Evolutionary conservation across 192 early-diverging fungal species (phyloP).

Genomic region (Gigaspora rosea): DNA sequence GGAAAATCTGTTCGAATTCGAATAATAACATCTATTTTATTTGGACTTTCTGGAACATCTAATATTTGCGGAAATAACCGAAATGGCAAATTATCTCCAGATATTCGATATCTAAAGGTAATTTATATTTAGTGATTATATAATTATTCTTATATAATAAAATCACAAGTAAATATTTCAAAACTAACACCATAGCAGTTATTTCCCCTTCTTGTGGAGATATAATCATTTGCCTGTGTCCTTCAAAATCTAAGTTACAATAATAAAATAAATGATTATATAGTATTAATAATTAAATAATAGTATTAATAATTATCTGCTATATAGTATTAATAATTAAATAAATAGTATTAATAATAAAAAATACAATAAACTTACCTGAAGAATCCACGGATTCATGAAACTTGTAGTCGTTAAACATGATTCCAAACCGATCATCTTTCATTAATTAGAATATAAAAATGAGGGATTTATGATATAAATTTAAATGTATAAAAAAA

Average conservation of each 20-base stretch:
- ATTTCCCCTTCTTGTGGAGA: constrained; percentile 26
- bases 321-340: no score
- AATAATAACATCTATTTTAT: constrained; percentile 18
- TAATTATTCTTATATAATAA: background rate
- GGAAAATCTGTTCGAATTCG: constrained; percentile 23
- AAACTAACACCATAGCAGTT: constrained; percentile 21
- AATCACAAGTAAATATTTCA: background rate
- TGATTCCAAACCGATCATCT: constrained; percentile 16
- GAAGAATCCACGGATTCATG: constrained; percentile 23
- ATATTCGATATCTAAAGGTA: constrained; percentile 9
- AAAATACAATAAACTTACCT: background rate
- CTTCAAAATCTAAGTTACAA: constrained; percentile 13
- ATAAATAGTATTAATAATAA: background rate
- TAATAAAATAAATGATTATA: background rate
- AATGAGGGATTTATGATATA: background rate
- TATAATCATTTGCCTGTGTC: constrained; percentile 9
- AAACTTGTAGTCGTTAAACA: constrained; percentile 23
- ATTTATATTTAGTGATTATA: background rate
- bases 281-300: no score
- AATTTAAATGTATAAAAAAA: background rate
- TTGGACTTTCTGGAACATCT: background rate
- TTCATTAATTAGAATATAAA: background rate
- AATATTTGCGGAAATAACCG: constrained; percentile 9
- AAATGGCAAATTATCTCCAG: constrained; percentile 19
- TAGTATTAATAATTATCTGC: no score